Evolutionary conservation across 78 protist species (phyloP), one percentile per base, ranked within the genome.

Genomic region (Dictyostelium purpureum): DNA sequence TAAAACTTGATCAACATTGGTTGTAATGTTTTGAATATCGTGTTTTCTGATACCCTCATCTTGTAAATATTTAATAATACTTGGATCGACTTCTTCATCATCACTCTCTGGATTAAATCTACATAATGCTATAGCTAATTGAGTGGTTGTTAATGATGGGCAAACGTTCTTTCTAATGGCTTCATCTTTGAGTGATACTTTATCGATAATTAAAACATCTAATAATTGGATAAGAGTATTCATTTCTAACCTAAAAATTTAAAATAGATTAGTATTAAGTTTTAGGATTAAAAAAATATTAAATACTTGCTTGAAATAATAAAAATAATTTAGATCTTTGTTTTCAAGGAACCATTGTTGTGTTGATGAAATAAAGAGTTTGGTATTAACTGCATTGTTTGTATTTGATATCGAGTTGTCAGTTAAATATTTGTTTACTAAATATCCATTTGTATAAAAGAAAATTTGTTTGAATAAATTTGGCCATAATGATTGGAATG

Each of bases 281-380:
- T n/a, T n/a, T n/a, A n/a, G n/a, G n/a, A 10, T 59, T 40, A 43
- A 21, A 51, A 76, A 14, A 52, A 75, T 33, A n/a, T 1, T 21
- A 56, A 43, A 31, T 26, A 49, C 77, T 51, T 69, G 69, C 89
- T 85, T 85, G 18, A 43, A 85, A 59, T 85, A 85, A 61, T 85
- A 85, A 67, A 85, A 85, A 35, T 56, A 85, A 38, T 85, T 85
- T 33, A 61, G 14, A n/a, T 70, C 28, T 61, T 85, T 85, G 51
- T 85, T 85, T 18, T 85, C 92, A 73, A 59, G 82, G 4, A 85
- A 56, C 92, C 92, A 85, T 85, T 85, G 92, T 9, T 71, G 21
- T 26, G 73, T 12, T 21, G 80, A 51, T 19, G 92, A 85, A 38
- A 85, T 31, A 4, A 85, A 57, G 71, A 85, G 3, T 74, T 85